These are phyloP conservation scores for Candida argentea DNA, from an alignment of 805 yeast genomes.

Conservation along the genomic window DNA sequence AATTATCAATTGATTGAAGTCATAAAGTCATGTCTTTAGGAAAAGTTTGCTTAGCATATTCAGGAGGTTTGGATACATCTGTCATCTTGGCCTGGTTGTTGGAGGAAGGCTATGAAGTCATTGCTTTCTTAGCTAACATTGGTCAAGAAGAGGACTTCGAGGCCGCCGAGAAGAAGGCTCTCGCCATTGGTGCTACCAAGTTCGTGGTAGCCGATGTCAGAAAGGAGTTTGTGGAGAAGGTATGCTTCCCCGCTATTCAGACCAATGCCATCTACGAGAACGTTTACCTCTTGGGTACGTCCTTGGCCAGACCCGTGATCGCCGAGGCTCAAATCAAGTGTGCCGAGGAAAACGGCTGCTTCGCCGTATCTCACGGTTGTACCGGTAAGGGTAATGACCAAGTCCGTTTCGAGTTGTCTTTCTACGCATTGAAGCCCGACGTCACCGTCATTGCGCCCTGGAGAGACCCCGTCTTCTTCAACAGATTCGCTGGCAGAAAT, in stretches of 20 bases:
- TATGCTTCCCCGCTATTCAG: conserved; percentile 94
- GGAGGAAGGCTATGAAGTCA: conserved; percentile 96
- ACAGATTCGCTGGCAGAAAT: conserved; percentile 96
- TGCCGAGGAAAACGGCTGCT: conserved; percentile 96
- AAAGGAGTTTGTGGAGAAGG: conserved; percentile 87
- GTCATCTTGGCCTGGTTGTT: conserved; percentile 96
- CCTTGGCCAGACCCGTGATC: conserved; percentile 97
- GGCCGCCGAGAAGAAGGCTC: conserved; percentile 92
- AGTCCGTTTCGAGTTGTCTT: conserved; percentile 93
- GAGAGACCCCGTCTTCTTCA: conserved; percentile 94
- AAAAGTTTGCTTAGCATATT: conserved; percentile 97
- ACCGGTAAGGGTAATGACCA: conserved; percentile 99
- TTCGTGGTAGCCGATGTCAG: conserved; percentile 91
- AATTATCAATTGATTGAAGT: conserved; percentile 3
- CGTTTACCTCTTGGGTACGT: conserved; percentile 92
- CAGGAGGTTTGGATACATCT: conserved; percentile 98
- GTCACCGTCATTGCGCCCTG: conserved; percentile 97
- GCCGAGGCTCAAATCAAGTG: conserved; percentile 97
- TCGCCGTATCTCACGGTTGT: conserved; percentile 98
- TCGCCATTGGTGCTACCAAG: conserved; percentile 94
- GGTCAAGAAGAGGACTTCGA: conserved; percentile 99
- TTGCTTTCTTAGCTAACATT: conserved; percentile 96
- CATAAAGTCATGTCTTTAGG: conserved; percentile 93
- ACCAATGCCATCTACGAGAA: conserved; percentile 97
- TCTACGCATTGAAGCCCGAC: conserved; percentile 97